Percentiles rank a stretch among this genome's conserved stretches.
Conservation (phyloP, 2,329 filamentous ascomycete species). For the Diaporthe aspalathi region DNA sequence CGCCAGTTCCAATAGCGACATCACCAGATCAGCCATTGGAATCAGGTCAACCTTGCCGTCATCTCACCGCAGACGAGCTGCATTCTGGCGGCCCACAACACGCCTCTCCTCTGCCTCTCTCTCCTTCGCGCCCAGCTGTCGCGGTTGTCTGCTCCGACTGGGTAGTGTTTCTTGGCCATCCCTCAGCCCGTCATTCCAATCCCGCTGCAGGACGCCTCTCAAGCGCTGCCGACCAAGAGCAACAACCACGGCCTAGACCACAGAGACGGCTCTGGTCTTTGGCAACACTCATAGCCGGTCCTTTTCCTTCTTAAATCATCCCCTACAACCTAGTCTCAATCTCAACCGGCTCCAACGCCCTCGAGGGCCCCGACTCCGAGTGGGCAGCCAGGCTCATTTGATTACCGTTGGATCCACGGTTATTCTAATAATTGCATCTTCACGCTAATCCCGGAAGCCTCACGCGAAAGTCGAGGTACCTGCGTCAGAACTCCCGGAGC, state of each 20-base stretch:
- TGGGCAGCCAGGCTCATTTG: conserved; percentile 41
- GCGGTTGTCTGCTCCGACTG: conserved; percentile 30
- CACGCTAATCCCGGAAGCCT: conserved; percentile 39
- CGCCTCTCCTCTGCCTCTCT: background rate
- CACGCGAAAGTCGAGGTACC: conserved; percentile 39
- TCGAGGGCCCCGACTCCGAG: conserved; percentile 20
- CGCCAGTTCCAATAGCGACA: conserved; percentile 27
- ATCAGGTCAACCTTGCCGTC: conserved; percentile 22
- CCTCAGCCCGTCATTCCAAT: conserved; percentile 35
- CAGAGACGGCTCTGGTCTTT: conserved; percentile 8
- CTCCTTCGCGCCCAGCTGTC: conserved; percentile 19
- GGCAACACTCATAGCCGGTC: conserved; percentile 21
- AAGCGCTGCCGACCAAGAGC: conserved; percentile 21
- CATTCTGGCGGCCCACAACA: conserved; percentile 21
- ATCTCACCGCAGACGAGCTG: conserved; percentile 28
- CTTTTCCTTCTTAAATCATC: conserved; percentile 23
- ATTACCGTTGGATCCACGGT: conserved; percentile 38
- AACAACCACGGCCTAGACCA: conserved; percentile 4
- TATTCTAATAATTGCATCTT: conserved; percentile 42
- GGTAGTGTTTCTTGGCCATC: conserved; percentile 33
- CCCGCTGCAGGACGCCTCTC: conserved; percentile 28
- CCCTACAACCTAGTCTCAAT: conserved; percentile 2
- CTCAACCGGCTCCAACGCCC: conserved; percentile 28
- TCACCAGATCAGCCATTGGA: conserved; percentile 24
- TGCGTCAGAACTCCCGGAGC: conserved; percentile 40